Evolutionary conservation across 2,329 filamentous ascomycete species (phyloP), one percentile per base, ranked within the genome.

Genomic region (Teratosphaeria destructans): DNA sequence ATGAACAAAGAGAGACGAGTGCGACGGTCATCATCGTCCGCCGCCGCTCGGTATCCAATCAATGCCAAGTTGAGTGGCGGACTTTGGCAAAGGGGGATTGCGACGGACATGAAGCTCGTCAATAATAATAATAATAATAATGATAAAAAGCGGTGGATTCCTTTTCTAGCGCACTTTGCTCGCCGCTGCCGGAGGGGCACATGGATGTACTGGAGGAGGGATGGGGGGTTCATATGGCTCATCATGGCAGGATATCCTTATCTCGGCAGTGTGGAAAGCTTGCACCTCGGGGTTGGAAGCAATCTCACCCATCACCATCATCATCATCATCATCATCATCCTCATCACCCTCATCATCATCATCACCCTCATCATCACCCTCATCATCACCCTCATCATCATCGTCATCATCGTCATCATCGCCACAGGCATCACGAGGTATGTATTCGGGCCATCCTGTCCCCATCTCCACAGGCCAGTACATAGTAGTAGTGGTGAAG

Each of bases 121-220:
- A 49, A 8, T 2, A 49, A 10, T 19, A 2, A 23, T 23, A 23
- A 23, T n/a, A n/a, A n/a, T n/a, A n/a, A n/a, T n/a, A 49, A 10
- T 19, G 2, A 23, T 23, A 23, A 23, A 23, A 49, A 10, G 6
- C 16, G 6, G 19, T 10, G 1, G n/a, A 49, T 3, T 11, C 2
- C 8, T 49, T 49, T 49, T 49, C 43, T 49, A 23, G 19, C 43
- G 43, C 19, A 49, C n/a, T 8, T 6, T 58, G 59, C 52, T 62
- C 60, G 63, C 61, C 57, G 47, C 57, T 39, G 63, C 63, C 62
- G 62, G 60, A 61, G 61, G 62, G 62, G 19, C 19, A 19, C 19
- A 19, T 19, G 19, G 19, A 19, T 19, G 19, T 19, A 19, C 19
- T 19, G 19, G 19, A 19, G 23, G 23, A 23, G 23, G 23, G 1